Percentiles rank a stretch among this genome's conserved stretches.
Evolutionary conservation across 108 stramenopile species (phyloP).

Genomic region (Fragilaria radians): DNA sequence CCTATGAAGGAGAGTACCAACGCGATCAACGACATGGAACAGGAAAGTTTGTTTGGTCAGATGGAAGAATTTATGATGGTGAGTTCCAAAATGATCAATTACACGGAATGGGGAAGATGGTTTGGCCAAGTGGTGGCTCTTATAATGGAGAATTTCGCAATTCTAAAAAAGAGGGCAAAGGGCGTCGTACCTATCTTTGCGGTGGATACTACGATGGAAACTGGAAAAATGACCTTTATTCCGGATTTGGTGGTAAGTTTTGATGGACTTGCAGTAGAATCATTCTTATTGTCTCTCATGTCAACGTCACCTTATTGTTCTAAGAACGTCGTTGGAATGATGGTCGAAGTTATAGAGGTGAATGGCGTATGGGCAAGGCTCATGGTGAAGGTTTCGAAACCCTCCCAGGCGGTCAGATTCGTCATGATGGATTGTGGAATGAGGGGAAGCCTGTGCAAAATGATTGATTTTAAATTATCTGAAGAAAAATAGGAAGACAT

Average conservation of each 20-base stretch:
- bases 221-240: too few species aligned
- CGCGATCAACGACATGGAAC: slow-evolving; percentile 50
- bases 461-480: too few species aligned
- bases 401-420: slow-evolving; percentile 26
- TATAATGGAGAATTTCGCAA: slow-evolving; percentile 45
- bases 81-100: slow-evolving; percentile 49
- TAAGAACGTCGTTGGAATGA: slow-evolving; percentile 28
- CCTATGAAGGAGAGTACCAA: slow-evolving; percentile 49
- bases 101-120: slow-evolving; percentile 35
- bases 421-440: slow-evolving; percentile 36
- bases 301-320: too few species aligned
- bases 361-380: slow-evolving; percentile 28
- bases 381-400: slow-evolving; percentile 31
- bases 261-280: too few species aligned
- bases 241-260: too few species aligned
- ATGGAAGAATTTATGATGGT: slow-evolving; percentile 35
- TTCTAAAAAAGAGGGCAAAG: slow-evolving; percentile 46
- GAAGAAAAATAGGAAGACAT: too few species aligned
- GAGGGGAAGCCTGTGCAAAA: slow-evolving; percentile 16
- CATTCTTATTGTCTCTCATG: too few species aligned
- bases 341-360: slow-evolving; percentile 28
- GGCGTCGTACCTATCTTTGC: too few species aligned
- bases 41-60: slow-evolving; percentile 35
- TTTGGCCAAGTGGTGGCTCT: slow-evolving; percentile 35
- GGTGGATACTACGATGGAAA: too few species aligned